Evolutionary conservation across 148 eudicot genomes (phyloP), one percentile per base, ranked within the genome.

Genomic region (Persicaria tinctoria): DNA sequence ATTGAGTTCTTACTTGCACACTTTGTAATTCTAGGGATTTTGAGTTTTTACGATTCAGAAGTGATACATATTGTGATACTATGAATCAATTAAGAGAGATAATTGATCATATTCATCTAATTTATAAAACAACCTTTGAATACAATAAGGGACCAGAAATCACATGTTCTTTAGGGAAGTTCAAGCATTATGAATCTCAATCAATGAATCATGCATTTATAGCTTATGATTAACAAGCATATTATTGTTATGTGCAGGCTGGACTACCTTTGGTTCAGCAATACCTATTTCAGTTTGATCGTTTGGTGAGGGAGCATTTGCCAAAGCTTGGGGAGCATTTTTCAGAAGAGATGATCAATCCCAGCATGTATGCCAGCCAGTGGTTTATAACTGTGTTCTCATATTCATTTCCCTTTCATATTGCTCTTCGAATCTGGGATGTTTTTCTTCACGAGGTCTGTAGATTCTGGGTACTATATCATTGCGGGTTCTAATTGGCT

Each of bases 351-450:
- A 84, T 84, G 93, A 96, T 96, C 80, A 96, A 96, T 78, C 99
- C 99, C 70, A 96, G 97, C 88, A 96, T 96, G 99, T 96, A 96
- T 77, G 99, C 91, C 50, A 96, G 99, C 83, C 99, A 96, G 82
- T 96, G 99, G 99, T 96, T 96, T 85, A 92, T 96, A 51, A 96
- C 99, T 4, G 99, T 96, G 75, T 96, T 92, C 80, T 86, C 97
- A 5, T 96, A 92, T 78, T 90, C 99, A 38, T 96, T 96, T 77
- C 99, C 99, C 10, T 96, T 96, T 80, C 97, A 90, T 85, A 82
- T 96, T 87, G 85, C 97, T 68, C 96, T 92, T 79, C 88, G 99
- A 73, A 92, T 96, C 69, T 96, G 99, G 99, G 99, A 96, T 79
- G 94, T 96, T 48, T 96, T 95, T 82, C 97, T 96, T 50, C 80